phyloP scores from a whole-genome alignment of 2,329 filamentous ascomycete genomes.

The Claviceps quebecensis region DNA sequence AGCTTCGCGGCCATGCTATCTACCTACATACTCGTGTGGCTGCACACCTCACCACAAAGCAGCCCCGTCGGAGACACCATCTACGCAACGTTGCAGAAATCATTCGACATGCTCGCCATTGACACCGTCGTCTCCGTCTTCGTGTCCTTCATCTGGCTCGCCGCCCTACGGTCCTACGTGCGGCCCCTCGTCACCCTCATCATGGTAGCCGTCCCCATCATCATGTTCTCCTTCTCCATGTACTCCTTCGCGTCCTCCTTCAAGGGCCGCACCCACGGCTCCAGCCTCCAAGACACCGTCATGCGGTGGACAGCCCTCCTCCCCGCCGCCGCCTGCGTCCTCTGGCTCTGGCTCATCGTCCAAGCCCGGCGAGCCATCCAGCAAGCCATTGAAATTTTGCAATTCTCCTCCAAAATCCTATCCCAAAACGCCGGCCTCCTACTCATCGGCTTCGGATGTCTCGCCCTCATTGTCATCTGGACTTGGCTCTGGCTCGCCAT shows the following conservation, averaged over 20 bases:
- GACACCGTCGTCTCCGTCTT: constrained; percentile 85
- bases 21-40: constrained; percentile 76
- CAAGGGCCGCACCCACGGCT: constrained; percentile 60
- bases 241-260: constrained; percentile 88
- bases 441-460: constrained; percentile 64
- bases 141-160: constrained; percentile 82
- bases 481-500: constrained; percentile 95
- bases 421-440: constrained; percentile 73
- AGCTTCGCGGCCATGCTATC: constrained; percentile 71
- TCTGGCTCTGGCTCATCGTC: constrained; percentile 76
- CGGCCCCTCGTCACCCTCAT: constrained; percentile 70
- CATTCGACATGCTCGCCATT: constrained; percentile 76
- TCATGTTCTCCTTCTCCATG: constrained; percentile 77
- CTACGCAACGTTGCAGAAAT: constrained; percentile 75
- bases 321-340: constrained; percentile 55
- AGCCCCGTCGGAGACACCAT: constrained; percentile 80
- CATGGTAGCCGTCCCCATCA: constrained; percentile 68
- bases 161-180: constrained; percentile 75
- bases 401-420: constrained; percentile 82
- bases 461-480: constrained; percentile 67
- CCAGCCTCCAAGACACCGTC: constrained; percentile 66
- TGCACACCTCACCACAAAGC: constrained; percentile 67
- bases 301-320: constrained; percentile 81
- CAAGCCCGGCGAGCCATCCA: constrained; percentile 68
- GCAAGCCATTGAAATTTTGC: constrained; percentile 75